These are phyloP conservation scores for Penstemon newberryi DNA, from an alignment of 257 asterid species.

Conservation along the genomic window DNA sequence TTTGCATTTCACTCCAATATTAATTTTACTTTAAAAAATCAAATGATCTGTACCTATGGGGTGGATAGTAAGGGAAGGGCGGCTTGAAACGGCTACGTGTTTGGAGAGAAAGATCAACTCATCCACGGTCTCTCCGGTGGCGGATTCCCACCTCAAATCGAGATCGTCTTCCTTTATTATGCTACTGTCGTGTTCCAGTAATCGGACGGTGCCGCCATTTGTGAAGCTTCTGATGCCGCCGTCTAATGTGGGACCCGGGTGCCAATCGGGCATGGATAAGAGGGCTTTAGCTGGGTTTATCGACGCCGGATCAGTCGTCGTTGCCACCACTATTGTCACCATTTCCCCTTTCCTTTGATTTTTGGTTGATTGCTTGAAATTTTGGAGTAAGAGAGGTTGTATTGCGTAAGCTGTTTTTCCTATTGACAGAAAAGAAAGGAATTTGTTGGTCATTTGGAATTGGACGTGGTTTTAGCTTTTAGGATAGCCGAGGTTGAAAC, in stretches of 20 bases:
- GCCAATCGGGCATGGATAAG: conserved; percentile 78
- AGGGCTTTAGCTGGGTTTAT: conserved; percentile 77
- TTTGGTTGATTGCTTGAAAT: too few species aligned
- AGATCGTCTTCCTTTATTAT: conserved; percentile 76
- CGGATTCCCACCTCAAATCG: conserved; percentile 76
- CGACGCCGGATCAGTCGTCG: conserved; percentile 85
- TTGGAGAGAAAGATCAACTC: conserved; percentile 81
- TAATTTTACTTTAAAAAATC: too few species aligned
- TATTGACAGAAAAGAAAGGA: too few species aligned
- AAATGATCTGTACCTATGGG: conserved; percentile 53
- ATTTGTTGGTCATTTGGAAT: too few species aligned
- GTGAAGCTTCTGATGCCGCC: conserved; percentile 61
- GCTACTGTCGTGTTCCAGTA: conserved; percentile 67
- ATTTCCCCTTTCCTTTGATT: conserved; percentile 30
- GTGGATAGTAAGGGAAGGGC: conserved; percentile 86
- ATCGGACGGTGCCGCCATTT: conserved; percentile 52
- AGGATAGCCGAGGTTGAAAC: too few species aligned
- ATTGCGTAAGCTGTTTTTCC: too few species aligned
- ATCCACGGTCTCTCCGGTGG: conserved; percentile 65
- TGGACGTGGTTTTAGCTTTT: too few species aligned
- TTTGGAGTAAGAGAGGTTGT: too few species aligned
- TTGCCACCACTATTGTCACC: conserved; percentile 86
- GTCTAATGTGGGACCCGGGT: conserved; percentile 53
- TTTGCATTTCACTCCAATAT: too few species aligned
- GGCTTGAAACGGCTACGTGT: conserved; percentile 76